Evolutionary conservation across 495 filamentous ascomycete genomes (phyloP).

Genomic region (Xylaria nigripes): DNA sequence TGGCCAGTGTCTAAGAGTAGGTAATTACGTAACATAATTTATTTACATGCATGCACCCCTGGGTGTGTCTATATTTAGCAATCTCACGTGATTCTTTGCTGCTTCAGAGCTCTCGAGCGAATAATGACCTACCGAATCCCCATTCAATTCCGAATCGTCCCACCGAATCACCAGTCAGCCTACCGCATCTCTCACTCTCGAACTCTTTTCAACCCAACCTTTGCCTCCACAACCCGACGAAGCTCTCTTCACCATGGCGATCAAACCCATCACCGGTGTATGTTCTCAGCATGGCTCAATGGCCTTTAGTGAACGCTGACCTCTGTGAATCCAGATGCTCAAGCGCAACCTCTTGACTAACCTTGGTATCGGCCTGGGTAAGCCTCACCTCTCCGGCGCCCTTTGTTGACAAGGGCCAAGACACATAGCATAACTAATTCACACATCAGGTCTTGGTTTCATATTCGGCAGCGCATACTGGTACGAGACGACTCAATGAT

Average conservation of each 20-base stretch:
- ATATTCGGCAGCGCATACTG: constrained; percentile 38
- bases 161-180: constrained; percentile 6
- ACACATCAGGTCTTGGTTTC: constrained; percentile 34
- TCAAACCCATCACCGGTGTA: constrained; percentile 38
- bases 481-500: constrained; percentile 25
- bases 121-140: constrained; percentile 8
- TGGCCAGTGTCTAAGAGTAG: no score
- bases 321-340: constrained; percentile 38
- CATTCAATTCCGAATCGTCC: constrained; percentile 18
- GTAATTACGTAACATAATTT: no score
- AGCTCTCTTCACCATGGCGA: constrained; percentile 33
- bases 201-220: background rate
- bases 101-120: constrained; percentile 1
- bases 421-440: constrained; percentile 2
- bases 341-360: constrained; percentile 41
- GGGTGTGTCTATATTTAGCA: background rate
- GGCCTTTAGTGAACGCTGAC: constrained; percentile 8
- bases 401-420: background rate
- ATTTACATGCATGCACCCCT: background rate
- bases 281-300: constrained; percentile 17
- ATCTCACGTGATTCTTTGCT: background rate
- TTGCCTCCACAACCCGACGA: constrained; percentile 11
- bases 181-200: constrained; percentile 3
- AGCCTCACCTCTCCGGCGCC: constrained; percentile 9
- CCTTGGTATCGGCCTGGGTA: constrained; percentile 38